These are phyloP conservation scores for Cyclaneusma minus DNA, from an alignment of 2,329 filamentous ascomycete genomes.

Conservation along the genomic window DNA sequence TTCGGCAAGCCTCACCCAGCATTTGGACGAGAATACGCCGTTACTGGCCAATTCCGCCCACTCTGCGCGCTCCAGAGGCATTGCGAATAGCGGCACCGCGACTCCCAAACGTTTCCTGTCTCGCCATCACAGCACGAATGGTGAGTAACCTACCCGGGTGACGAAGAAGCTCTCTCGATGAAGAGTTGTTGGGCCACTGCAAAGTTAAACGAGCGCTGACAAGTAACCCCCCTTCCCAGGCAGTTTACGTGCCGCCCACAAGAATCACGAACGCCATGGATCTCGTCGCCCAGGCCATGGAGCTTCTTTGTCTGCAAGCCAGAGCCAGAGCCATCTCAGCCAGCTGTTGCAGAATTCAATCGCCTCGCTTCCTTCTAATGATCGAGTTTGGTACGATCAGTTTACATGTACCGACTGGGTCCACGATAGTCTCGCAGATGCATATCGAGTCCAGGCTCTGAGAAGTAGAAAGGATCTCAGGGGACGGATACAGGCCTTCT, in stretches of 20 bases:
- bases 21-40: no score
- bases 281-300: conserved; percentile 47
- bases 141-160: conserved; percentile 4
- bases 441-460: conserved; percentile 72
- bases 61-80: no score
- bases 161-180: neutral
- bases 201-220: neutral
- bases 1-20: no score
- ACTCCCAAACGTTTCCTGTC: conserved; percentile 9
- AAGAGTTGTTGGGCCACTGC: no score
- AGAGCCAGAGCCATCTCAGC: conserved; percentile 19
- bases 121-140: conserved; percentile 12
- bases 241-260: conserved; percentile 12
- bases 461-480: conserved; percentile 69
- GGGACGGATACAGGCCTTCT: conserved; percentile 60
- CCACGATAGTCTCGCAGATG: conserved; percentile 90
- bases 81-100: no score
- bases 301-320: conserved; percentile 42
- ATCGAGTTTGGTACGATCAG: conserved; percentile 96
- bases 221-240: conserved; percentile 8
- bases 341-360: conserved; percentile 48
- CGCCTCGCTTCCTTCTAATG: conserved; percentile 54
- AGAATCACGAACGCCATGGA: conserved; percentile 33
- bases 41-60: no score
- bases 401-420: conserved; percentile 98